Evolutionary conservation across 352 stramenopile genomes (phyloP), one percentile per base, ranked within the genome.

Genomic region (Phytophthora foliorum): DNA sequence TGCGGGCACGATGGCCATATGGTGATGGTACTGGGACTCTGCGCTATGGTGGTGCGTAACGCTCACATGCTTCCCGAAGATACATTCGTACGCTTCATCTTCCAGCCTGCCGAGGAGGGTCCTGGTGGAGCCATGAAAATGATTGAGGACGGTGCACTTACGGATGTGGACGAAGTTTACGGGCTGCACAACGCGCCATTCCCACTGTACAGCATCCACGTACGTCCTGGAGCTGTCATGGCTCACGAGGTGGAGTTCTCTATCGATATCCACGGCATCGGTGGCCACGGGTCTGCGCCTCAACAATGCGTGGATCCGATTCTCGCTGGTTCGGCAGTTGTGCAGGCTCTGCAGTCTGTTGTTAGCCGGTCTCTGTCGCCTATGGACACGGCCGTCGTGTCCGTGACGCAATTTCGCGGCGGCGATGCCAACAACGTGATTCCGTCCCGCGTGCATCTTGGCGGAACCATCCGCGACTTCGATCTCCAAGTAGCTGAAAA

Each of bases 1-100:
- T 99, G 96, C 67, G 97, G 97, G 46, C 97, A 99, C 60, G 97
- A 99, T 77, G 95, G 90, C 6, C 97, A 99, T 75, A 98, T 97
- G 75, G 91, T 89, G 8, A 98, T 98, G 76, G 80, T 99, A 2
- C 69, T 99, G 14, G 96, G 94, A n/a, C 86, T 98, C 22, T 86
- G 89, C 9, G 86, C 84, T 16, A 63, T 97, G 51, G 67, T 97
- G 3, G 79, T 93, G 6, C 77, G 80, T 19, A 84, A 85, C 29
- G 75, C 89, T 3, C 87, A 96, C 56, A 65, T 85, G 56, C 66
- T 98, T 16, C 88, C 88, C 6, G 74, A 81, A 6, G 72, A 91
- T 46, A 88, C 88, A 1, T 90, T 91, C 39, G 86, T 99, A 14
- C 90, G 94, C 31, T 89, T 99, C 22, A 81, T 99, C 32, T 99